phyloP scores from a whole-genome alignment of 805 yeast genomes.

The Candida pini region DNA sequence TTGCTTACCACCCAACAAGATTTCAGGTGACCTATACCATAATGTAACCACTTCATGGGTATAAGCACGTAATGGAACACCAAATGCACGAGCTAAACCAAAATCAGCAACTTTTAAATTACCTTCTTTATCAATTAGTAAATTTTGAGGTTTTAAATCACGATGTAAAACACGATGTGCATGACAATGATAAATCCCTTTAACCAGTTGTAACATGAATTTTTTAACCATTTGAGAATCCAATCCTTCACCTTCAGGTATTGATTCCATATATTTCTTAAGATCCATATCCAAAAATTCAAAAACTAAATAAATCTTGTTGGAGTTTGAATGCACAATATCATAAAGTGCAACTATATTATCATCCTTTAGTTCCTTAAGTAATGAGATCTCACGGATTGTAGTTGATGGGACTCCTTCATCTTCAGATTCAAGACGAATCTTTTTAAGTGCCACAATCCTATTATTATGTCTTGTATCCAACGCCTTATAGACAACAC shows the following conservation, averaged over 20 bases:
- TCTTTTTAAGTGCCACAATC: slow-evolving; percentile 93
- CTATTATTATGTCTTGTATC: slow-evolving; percentile 86
- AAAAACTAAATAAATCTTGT: slow-evolving; percentile 86
- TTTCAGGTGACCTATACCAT: slow-evolving; percentile 98
- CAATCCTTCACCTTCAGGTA: slow-evolving; percentile 84
- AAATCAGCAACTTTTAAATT: slow-evolving; percentile 87
- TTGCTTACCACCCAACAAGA: slow-evolving; percentile 91
- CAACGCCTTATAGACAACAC: slow-evolving; percentile 94
- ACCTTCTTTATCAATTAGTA: slow-evolving; percentile 92
- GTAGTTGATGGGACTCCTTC: slow-evolving; percentile 99
- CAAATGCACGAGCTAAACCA: slow-evolving; percentile 95
- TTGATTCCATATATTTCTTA: slow-evolving; percentile 94
- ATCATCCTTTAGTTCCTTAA: slow-evolving; percentile 90
- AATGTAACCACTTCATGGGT: slow-evolving; percentile 97
- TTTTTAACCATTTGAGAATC: slow-evolving; percentile 88
- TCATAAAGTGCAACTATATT: slow-evolving; percentile 89
- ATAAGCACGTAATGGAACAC: slow-evolving; percentile 93
- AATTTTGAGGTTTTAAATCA: slow-evolving; percentile 93
- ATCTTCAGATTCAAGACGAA: slow-evolving; percentile 91
- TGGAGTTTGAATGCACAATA: slow-evolving; percentile 91
- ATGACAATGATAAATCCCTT: slow-evolving; percentile 91
- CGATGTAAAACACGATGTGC: slow-evolving; percentile 91
- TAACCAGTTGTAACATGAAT: slow-evolving; percentile 86
- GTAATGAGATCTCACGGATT: slow-evolving; percentile 87
- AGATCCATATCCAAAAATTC: slow-evolving; percentile 92